A percentile compares a stretch with the other conserved stretches of the same genome.
These are phyloP conservation scores for Cyclotella cryptica DNA, from an alignment of 108 stramenopile genomes.

Conservation along the genomic window DNA sequence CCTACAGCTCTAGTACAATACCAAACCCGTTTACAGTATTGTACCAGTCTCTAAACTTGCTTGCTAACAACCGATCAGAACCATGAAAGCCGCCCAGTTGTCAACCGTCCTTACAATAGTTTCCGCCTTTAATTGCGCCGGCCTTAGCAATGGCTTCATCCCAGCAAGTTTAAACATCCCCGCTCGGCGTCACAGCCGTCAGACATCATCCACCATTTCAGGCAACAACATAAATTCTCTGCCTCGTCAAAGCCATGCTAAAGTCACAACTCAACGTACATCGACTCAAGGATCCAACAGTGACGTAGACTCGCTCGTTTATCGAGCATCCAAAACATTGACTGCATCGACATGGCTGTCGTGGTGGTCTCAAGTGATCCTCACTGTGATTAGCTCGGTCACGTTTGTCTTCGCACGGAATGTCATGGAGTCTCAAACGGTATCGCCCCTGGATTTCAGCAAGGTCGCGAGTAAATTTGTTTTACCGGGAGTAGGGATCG, in stretches of 20 bases:
- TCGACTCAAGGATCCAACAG: constrained; percentile 1
- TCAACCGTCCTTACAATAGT: neutral
- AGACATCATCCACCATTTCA: neutral
- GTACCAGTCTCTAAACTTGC: too few relatives aligned
- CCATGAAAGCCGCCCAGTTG: neutral
- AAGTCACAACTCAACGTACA: neutral
- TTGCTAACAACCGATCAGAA: too few relatives aligned
- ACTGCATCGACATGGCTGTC: constrained; percentile 74
- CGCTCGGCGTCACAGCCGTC: neutral
- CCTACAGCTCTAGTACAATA: too few relatives aligned
- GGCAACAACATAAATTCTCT: neutral
- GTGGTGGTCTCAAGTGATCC: constrained; percentile 91
- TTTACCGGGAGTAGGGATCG: constrained; percentile 70
- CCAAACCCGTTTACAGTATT: too few relatives aligned
- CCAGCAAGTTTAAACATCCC: neutral
- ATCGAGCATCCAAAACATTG: constrained; percentile 46
- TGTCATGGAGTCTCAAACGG: constrained; percentile 44
- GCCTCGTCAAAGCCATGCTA: neutral
- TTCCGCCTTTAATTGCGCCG: neutral
- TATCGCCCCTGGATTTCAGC: constrained; percentile 23
- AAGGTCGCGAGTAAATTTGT: constrained; percentile 63
- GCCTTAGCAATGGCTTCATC: neutral
- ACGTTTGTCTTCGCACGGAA: constrained; percentile 84
- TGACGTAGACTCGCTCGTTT: constrained; percentile 46
- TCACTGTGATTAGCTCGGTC: constrained; percentile 74